These are phyloP conservation scores for Porpolomopsis calyptriformis DNA, from an alignment of 768 basidiomycete species.

Conservation along the genomic window DNA sequence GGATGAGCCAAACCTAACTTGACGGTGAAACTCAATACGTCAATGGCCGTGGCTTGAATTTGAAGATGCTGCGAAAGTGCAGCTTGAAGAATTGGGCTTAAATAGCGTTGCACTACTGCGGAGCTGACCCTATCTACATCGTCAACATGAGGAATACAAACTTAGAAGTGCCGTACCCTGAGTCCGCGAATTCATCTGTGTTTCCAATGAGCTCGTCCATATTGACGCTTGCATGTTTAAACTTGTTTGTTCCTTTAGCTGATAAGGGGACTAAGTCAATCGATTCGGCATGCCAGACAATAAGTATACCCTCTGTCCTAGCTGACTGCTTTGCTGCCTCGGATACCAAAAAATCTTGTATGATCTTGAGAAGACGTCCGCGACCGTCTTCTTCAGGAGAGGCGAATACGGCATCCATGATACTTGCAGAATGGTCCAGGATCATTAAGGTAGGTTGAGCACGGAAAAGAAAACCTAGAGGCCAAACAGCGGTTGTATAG, in stretches of 20 bases:
- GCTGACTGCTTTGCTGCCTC: constrained; percentile 71
- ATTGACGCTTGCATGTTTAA: constrained; percentile 48
- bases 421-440: constrained; percentile 57
- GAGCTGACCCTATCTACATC: constrained; percentile 69
- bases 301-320: constrained; percentile 50
- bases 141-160: neutral
- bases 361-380: constrained; percentile 68
- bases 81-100: constrained; percentile 70
- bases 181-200: constrained; percentile 92
- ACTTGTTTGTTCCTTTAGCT: constrained; percentile 36
- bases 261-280: constrained; percentile 5
- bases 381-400: constrained; percentile 63
- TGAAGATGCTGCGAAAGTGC: constrained; percentile 59
- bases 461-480: constrained; percentile 78
- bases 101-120: constrained; percentile 87
- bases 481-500: constrained; percentile 1
- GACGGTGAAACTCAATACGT: constrained; percentile 86
- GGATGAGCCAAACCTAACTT: constrained; percentile 95
- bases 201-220: constrained; percentile 95
- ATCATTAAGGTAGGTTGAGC: constrained; percentile 90
- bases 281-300: neutral
- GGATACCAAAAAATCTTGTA: constrained; percentile 84
- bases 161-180: constrained; percentile 56
- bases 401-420: constrained; percentile 86
- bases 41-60: constrained; percentile 77